Base-by-base conservation (phyloP, 2,329 filamentous ascomycete genomes). In the Sphaerulina musiva region DNA sequence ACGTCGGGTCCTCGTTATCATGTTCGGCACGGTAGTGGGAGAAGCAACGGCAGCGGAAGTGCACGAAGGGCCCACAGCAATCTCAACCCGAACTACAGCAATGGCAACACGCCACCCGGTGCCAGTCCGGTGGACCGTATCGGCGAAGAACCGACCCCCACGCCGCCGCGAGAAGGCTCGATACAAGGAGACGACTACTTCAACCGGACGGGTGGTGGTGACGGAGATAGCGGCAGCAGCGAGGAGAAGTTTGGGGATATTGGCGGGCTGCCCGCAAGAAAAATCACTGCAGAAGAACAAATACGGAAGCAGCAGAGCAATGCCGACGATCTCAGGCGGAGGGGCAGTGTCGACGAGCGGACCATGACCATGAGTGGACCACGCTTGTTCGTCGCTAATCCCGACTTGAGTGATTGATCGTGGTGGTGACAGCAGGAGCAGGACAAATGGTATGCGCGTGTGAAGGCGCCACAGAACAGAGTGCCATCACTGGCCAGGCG, bases 361-460 rank as follows among this genome's bases (percentile, higher is more conserved):
- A 87, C 86, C 4, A 85, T 83, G 72, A 91, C 87, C 1, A 84
- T 93, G 69, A 76, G 73, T 53, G 75, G 73, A 29, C 83, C 83
- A 46, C 80, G 88, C 58, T 78, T 95, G 55, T 93, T 87, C 70
- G 90, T 95, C 66, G 89, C 89, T 64, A 95, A 95, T 71, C 89
- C 89, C 14, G 89, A 93, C 70, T 80, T 74, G 57, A 76, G 74
- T 64, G 74, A 77, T 62, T 77, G 46, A 61, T 48, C 17, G 11
- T 12, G 20, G 2, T 20, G 20, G 20, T 20, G 20, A 20, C 20
- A 4, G 20, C 20, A 20, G 20, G 1, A 20, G 20, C 20, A 20
- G 20, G 20, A 20, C 20, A 20, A 20, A 20, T 20, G 20, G 20
- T 20, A 20, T 20, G 20, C 20, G 20, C 20, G 42, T 3, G 10